These are phyloP conservation scores for Chlorella sorokiniana DNA, from an alignment of 139 green algal genomes.

Conservation along the genomic window DNA sequence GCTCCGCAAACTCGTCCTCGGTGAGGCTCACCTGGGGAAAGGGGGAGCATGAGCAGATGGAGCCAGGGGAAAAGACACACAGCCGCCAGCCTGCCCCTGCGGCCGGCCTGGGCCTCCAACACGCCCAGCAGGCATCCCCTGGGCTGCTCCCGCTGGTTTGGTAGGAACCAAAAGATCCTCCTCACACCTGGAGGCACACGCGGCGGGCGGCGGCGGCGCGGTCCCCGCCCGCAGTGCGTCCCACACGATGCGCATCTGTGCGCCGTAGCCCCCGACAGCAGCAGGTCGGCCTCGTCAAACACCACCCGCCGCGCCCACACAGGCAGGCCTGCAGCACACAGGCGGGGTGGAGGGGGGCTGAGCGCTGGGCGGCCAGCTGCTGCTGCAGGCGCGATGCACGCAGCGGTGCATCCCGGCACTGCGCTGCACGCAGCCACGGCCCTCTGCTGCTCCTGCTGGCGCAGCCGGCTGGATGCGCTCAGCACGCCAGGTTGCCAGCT, in stretches of 20 bases:
- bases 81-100: neutral
- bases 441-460: no score
- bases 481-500: neutral
- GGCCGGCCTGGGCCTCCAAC: no score
- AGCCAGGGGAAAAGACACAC: neutral
- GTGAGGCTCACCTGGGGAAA: constrained; percentile 9
- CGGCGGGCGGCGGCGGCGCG: constrained; percentile 44
- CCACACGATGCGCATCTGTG: constrained; percentile 65
- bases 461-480: no score
- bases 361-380: no score
- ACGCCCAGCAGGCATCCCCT: no score
- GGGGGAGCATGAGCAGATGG: neutral
- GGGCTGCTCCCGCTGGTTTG: no score
- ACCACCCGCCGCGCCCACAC: constrained; percentile 73
- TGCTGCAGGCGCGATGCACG: neutral
- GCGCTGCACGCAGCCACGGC: neutral
- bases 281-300: constrained; percentile 94
- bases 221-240: constrained; percentile 68
- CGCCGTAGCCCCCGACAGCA: constrained; percentile 81
- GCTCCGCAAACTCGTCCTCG: constrained; percentile 40
- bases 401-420: neutral
- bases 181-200: constrained; percentile 56
- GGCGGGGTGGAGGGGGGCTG: neutral
- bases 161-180: no score
- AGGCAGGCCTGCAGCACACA: constrained; percentile 30